Percentiles rank a stretch among this genome's conserved stretches.
Conservation (phyloP, 169 alveolate genomes). For the Cryptosporidium meleagridis region DNA sequence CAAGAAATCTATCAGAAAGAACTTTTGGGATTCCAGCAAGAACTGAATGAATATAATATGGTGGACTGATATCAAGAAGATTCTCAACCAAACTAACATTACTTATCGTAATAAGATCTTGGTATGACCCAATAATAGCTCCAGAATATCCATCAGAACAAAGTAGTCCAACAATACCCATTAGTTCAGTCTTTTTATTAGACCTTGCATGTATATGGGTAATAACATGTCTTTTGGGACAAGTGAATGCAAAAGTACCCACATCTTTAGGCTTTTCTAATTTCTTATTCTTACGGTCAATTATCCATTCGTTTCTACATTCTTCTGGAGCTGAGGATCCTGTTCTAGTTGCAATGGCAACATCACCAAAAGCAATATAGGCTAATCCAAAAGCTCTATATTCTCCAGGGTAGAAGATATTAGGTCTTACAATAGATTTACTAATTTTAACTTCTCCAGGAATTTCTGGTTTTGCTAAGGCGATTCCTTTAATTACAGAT, state of each 20-base stretch:
- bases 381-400: constrained; percentile 40
- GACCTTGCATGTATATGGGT: constrained; percentile 28
- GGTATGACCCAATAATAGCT: constrained; percentile 54
- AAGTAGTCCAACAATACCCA: constrained; percentile 46
- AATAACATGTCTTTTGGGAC: constrained; percentile 60
- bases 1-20: constrained; percentile 25
- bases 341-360: constrained; percentile 37
- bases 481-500: constrained; percentile 18
- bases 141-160: constrained; percentile 75
- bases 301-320: constrained; percentile 36
- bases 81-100: constrained; percentile 28
- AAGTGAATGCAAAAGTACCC: constrained; percentile 30
- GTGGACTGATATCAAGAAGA: constrained; percentile 43
- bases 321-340: constrained; percentile 58
- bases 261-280: neutral
- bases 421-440: constrained; percentile 43
- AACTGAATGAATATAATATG: constrained; percentile 31
- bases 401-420: constrained; percentile 48
- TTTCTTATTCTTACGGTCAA: constrained; percentile 10
- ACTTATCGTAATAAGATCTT: neutral
- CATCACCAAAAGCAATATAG: constrained; percentile 62
- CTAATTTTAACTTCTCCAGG: constrained; percentile 4
- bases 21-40: constrained; percentile 16
- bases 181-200: constrained; percentile 10
- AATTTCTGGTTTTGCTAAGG: constrained; percentile 22